Evolutionary conservation across 306 rosid species (phyloP).

Genomic region (Vicia faba): DNA sequence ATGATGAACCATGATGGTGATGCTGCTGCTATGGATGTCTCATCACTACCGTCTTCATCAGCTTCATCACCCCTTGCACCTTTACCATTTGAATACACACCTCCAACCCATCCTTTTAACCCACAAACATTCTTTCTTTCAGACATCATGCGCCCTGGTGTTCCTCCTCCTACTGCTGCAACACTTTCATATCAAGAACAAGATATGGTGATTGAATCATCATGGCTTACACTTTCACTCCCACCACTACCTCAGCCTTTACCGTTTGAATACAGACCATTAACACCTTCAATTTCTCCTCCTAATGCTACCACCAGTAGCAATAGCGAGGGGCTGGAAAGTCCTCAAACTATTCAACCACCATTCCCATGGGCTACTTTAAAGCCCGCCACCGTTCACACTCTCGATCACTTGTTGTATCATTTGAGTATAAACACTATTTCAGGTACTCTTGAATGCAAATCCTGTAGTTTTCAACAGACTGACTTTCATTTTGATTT

Average conservation of each 20-base stretch:
- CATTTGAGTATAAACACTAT: neutral
- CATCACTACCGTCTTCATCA: too few relatives aligned
- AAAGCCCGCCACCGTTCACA: neutral
- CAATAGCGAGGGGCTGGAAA: neutral
- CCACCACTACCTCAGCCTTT: neutral
- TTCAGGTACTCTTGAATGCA: neutral
- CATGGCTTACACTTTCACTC: neutral
- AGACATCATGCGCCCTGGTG: too few relatives aligned
- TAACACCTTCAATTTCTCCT: neutral
- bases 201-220: neutral
- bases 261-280: neutral
- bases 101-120: too few relatives aligned
- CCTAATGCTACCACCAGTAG: too few relatives aligned
- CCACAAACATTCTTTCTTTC: too few relatives aligned
- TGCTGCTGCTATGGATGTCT: too few relatives aligned
- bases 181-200: too few relatives aligned
- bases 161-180: too few relatives aligned
- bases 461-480: neutral
- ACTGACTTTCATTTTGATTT: neutral
- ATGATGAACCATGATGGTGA: too few relatives aligned
- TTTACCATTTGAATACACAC: too few relatives aligned
- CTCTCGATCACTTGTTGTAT: neutral
- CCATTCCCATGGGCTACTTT: conserved; percentile 5
- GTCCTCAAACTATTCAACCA: neutral
- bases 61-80: too few relatives aligned